These are phyloP conservation scores for Mentha longifolia DNA, from an alignment of 257 asterid genomes.

Conservation along the genomic window DNA sequence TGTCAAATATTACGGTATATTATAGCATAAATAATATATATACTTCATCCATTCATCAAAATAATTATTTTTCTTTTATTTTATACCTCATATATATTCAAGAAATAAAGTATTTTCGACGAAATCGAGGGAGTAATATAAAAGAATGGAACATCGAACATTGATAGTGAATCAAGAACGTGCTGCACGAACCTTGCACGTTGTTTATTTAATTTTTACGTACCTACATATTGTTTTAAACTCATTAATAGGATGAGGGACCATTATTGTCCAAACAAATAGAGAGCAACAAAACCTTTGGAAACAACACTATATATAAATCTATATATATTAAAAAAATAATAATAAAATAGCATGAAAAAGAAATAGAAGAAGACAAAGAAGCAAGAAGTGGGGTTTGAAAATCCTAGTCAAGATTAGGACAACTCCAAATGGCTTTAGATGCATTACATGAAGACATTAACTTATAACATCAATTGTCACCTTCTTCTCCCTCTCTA, in stretches of 20 bases:
- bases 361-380: conserved; percentile 14
- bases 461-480: conserved; percentile 35
- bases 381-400: conserved; percentile 26
- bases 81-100: too few relatives aligned
- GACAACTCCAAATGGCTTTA: conserved; percentile 39
- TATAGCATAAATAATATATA: too few relatives aligned
- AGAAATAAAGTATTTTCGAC: too few relatives aligned
- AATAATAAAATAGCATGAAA: neutral
- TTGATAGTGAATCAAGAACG: neutral
- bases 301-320: neutral
- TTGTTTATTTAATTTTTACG: conserved; percentile 4
- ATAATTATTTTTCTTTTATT: too few relatives aligned
- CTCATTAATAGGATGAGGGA: conserved; percentile 21
- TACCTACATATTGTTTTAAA: conserved; percentile 1
- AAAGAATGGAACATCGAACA: neutral
- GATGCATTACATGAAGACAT: conserved; percentile 43
- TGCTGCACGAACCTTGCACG: conserved; percentile 12
- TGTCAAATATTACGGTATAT: too few relatives aligned
- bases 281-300: neutral
- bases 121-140: too few relatives aligned
- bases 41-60: too few relatives aligned
- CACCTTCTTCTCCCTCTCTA: conserved; percentile 19
- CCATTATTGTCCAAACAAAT: conserved; percentile 31
- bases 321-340: too few relatives aligned
- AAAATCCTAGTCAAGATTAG: conserved; percentile 26